Evolutionary conservation across 345 rosid genomes (phyloP).

Genomic region (Dovyalis caffra): DNA sequence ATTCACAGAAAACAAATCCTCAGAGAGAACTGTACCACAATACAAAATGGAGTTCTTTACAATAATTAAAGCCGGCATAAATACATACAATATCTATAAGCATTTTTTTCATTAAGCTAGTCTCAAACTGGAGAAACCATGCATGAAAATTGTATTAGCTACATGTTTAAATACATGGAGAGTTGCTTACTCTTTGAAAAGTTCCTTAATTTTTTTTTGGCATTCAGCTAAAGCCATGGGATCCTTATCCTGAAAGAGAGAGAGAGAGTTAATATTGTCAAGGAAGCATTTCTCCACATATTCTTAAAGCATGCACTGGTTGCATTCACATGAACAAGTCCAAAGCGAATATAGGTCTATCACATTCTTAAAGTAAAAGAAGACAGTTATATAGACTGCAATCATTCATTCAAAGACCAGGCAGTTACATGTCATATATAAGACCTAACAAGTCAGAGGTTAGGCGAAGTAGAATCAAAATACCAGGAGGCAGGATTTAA

Average conservation of each 20-base stretch:
- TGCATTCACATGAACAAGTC: not conserved
- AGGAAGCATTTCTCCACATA: not conserved
- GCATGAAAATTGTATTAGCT: not conserved
- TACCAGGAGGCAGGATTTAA: too few species aligned
- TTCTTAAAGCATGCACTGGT: not conserved
- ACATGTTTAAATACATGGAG: constrained; percentile 8
- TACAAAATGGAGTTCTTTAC: not conserved
- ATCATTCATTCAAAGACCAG: not conserved
- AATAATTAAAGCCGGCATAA: not conserved
- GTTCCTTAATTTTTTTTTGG: constrained; percentile 55
- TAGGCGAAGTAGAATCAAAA: too few species aligned
- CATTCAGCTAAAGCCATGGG: constrained; percentile 49
- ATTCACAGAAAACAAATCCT: not conserved
- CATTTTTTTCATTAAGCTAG: too few species aligned
- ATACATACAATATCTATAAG: too few species aligned
- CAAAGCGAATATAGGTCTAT: not conserved
- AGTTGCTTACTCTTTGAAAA: constrained; percentile 71
- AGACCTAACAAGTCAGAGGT: too few species aligned
- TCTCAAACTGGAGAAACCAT: not conserved
- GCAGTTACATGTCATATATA: not conserved
- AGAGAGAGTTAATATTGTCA: not conserved
- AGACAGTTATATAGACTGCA: not conserved
- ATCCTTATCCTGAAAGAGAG: constrained; percentile 48
- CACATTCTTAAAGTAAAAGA: not conserved
- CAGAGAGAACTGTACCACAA: not conserved